A percentile compares a stretch with the other conserved stretches of the same genome.
Conservation (phyloP, 129 eudicot genomes). For the Tagetes patula region DNA sequence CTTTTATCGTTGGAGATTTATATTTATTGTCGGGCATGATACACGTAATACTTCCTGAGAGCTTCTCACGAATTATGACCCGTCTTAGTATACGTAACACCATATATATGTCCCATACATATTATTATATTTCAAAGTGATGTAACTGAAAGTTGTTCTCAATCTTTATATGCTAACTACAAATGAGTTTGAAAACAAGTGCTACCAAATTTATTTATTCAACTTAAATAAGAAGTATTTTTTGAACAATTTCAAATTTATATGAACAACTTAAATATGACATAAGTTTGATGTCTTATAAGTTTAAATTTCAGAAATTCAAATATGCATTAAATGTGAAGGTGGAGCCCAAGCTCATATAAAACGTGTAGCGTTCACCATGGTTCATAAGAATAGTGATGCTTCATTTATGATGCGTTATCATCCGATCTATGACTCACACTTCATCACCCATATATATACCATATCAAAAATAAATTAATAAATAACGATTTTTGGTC, state of each 20-base stretch:
- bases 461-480: too few relatives aligned
- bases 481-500: too few relatives aligned
- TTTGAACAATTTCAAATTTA: too few relatives aligned
- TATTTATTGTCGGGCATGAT: too few relatives aligned
- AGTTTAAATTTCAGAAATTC: background rate
- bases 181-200: background rate
- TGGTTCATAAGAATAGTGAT: conserved; percentile 31
- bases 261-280: background rate
- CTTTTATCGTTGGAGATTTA: too few relatives aligned
- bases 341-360: background rate
- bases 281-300: background rate
- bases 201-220: background rate
- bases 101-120: too few relatives aligned
- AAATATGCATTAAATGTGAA: background rate
- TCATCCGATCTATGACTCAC: too few relatives aligned
- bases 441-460: too few relatives aligned
- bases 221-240: background rate
- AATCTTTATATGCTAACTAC: background rate
- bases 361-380: conserved; percentile 18
- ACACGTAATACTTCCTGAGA: too few relatives aligned
- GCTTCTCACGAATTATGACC: too few relatives aligned
- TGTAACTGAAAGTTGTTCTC: background rate
- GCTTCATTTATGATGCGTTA: conserved; percentile 31
- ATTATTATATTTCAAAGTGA: too few relatives aligned
- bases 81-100: too few relatives aligned